Base-by-base conservation (phyloP, 148 eudicot genomes). In the Rhododendron mucronatum region DNA sequence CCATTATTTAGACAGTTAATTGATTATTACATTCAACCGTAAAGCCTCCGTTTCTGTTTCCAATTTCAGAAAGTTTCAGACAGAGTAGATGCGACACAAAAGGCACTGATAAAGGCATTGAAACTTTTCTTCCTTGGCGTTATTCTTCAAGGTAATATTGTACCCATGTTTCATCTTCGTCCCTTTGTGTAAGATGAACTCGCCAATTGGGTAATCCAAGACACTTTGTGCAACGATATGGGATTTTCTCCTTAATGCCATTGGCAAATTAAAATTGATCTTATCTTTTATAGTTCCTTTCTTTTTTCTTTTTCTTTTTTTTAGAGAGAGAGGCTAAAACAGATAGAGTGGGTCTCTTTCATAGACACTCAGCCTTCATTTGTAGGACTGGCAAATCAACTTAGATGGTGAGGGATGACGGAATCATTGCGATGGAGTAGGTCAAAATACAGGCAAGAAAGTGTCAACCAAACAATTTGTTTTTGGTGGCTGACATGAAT, bases 51-150 rank as follows among this genome's bases (percentile, higher is more conserved):
- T 86, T 82, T 78, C 65, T 53, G 39, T 85, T 74, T 83, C 55
- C 76, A 74, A 88, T 85, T 84, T 80, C 94, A 95, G 98, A 95
- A 90, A 92, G 93, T 93, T 50, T 30, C 88, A 2, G 91, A 94
- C 76, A 91, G 90, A 90, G 84, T 86, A 51, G 93, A 92, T 85
- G 95, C 97, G 12, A 92, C 97, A 61, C 89, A 91, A 90, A 93
- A 93, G 86, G 95, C 92, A 83, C 50, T 91, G 12, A 50, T 73
- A 18, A 91, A 91, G 83, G 95, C 95, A 37, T 81, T 84, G 41
- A 90, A 95, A 77, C 90, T 95, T 69, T 95, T 94, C 89, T 67
- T 92, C 81, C 92, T 95, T 86, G 98, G 98, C 44, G 92, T 95
- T 87, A 89, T 94, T 87, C 94, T 95, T 84, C 98, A 95, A 93